Base-by-base conservation (phyloP, 441 rosid species). In the Euphorbia corollata region DNA sequence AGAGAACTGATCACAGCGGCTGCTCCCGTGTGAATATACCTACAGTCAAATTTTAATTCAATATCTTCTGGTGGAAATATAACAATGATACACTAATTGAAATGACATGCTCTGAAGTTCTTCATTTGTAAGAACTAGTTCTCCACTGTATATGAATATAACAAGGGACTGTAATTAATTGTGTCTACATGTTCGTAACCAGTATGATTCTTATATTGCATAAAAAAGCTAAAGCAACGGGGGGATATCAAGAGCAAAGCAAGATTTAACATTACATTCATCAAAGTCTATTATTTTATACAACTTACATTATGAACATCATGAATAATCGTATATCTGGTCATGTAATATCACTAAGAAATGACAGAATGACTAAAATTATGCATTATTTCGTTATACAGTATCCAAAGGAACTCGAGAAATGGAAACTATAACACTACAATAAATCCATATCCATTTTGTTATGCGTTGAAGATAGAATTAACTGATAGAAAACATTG, bases 11-110 rank as follows among this genome's bases (percentile, higher is more conserved):
- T 86, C 86, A 80, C 86, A 87, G 65, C 68, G 86, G 55, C 69
- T 73, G 84, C 96, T 93, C 76, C 90, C 89, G 61, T 78, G 80
- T 66, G 99, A 84, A 80, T 86, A 91, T 61, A 89, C 78, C 99
- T 93, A 77, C 24, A 59, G 71, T 6, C 64, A 71, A 75, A 73
- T 64, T 56, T 67, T 64, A 69, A 63, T 20, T 43, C 47, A 60
- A 57, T 38, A 39, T 51, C 27, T 16, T 27, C 12, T n/a, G 57
- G 64, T 11, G 32, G 59, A 0, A 57, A 59, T 27, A 19, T 45
- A 20, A 32, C 24, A 57, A 45, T 43, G 63, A 20, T 20, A 15
- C 24, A 22, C 39, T 7, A 61, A 66, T 23, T 63, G 18, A 27
- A 58, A 50, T 50, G 19, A 58, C 30, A 38, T 19, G 3, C 15